Evolutionary conservation across 352 stramenopile species (phyloP).

Genomic region (Globisporangium emineosum): DNA sequence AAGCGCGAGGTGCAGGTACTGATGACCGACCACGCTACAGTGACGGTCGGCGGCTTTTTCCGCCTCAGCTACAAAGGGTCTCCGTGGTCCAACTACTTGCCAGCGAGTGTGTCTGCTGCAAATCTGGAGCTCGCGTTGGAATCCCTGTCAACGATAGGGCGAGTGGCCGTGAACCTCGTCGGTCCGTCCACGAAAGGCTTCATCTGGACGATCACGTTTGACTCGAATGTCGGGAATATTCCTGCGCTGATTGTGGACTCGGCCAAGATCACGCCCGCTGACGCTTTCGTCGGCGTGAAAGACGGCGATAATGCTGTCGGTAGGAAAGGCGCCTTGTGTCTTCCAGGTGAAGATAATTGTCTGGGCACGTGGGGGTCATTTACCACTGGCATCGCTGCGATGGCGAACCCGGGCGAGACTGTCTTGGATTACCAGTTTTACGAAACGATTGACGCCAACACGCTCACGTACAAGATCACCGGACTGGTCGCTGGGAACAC

Average conservation of each 20-base stretch:
- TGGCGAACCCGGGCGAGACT: constrained; percentile 44
- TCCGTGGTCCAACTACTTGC: constrained; percentile 65
- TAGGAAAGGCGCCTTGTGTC: constrained; percentile 34
- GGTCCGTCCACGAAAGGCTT: constrained; percentile 34
- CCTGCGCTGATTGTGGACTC: constrained; percentile 48
- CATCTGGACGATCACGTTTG: constrained; percentile 81
- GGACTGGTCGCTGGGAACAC: constrained; percentile 61
- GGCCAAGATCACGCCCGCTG: constrained; percentile 48
- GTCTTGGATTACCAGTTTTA: constrained; percentile 68
- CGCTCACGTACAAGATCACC: constrained; percentile 66
- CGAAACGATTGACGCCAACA: constrained; percentile 54
- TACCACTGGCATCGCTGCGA: constrained; percentile 29
- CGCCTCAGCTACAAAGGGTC: constrained; percentile 72
- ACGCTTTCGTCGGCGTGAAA: constrained; percentile 53
- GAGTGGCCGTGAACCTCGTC: constrained; percentile 41
- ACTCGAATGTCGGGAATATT: constrained; percentile 61
- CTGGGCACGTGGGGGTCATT: constrained; percentile 43
- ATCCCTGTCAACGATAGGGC: constrained; percentile 59
- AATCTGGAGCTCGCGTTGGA: constrained; percentile 58
- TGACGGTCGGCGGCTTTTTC: constrained; percentile 57
- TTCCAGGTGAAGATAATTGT: constrained; percentile 45
- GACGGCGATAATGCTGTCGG: constrained; percentile 78
- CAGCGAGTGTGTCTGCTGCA: constrained; percentile 27
- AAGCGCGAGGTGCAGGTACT: constrained; percentile 73
- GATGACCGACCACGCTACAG: constrained; percentile 44